Percentiles rank a stretch among this genome's conserved stretches.
Conservation (phyloP, 805 yeast species). For the Naumovozyma castellii region DNA sequence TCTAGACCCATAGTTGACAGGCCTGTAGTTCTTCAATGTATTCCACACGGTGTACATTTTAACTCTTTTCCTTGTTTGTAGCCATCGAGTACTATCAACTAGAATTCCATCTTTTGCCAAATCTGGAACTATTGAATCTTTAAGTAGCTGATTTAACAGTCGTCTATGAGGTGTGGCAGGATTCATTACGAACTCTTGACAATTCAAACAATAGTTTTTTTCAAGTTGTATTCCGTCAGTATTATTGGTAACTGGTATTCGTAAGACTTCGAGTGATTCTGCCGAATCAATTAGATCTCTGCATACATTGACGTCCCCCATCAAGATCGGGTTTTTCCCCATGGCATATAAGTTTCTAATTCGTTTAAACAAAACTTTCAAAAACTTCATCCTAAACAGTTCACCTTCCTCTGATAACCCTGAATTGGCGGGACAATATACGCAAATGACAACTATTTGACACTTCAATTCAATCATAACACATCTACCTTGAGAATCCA, state of each 20-base stretch:
- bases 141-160: slow-evolving; percentile 39
- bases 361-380: slow-evolving; percentile 51
- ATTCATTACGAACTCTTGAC: slow-evolving; percentile 31
- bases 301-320: slow-evolving; percentile 86
- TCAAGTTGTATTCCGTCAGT: slow-evolving; percentile 32
- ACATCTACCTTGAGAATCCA: slow-evolving; percentile 84
- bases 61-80: slow-evolving; percentile 43
- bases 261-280: slow-evolving; percentile 37
- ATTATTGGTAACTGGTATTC: slow-evolving; percentile 29
- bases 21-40: slow-evolving; percentile 62
- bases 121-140: slow-evolving; percentile 28
- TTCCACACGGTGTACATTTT: slow-evolving; percentile 91
- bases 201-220: slow-evolving; percentile 17
- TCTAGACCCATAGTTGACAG: slow-evolving; percentile 79
- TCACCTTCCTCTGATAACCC: slow-evolving; percentile 59
- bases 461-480: slow-evolving; percentile 62
- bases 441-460: slow-evolving; percentile 50
- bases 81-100: slow-evolving; percentile 48
- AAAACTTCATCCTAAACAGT: slow-evolving; percentile 45
- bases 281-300: slow-evolving; percentile 78
- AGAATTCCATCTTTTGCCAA: slow-evolving; percentile 36
- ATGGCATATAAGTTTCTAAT: slow-evolving; percentile 41
- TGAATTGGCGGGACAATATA: slow-evolving; percentile 92
- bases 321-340: slow-evolving; percentile 62
- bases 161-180: slow-evolving; percentile 34